Percentiles rank a stretch among this genome's conserved stretches.
Conservation (phyloP, 129 eudicot genomes). For the Lactuca sativa region DNA sequence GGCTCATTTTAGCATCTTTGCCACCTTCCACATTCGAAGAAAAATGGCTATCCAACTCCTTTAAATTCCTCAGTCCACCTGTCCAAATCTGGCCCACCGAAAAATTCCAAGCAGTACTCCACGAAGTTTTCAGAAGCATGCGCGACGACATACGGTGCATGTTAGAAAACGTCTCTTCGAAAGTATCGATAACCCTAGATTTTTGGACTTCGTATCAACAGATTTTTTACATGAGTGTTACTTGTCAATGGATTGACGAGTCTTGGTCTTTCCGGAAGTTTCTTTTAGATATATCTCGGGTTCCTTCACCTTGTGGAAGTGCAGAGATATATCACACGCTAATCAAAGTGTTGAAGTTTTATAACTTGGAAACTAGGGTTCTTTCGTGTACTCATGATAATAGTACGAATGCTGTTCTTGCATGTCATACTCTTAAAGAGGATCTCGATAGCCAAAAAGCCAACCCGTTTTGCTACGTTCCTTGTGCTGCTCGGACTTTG, state of each 20-base stretch:
- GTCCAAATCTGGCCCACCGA: constrained; percentile 73
- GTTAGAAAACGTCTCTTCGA: constrained; percentile 67
- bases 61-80: constrained; percentile 68
- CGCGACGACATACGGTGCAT: constrained; percentile 58
- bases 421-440: constrained; percentile 76
- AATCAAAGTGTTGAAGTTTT: constrained; percentile 59
- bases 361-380: constrained; percentile 61
- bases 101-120: constrained; percentile 64
- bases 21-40: constrained; percentile 74
- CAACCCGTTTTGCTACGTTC: constrained; percentile 66
- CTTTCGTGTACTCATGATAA: constrained; percentile 89
- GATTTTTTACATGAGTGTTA: constrained; percentile 73
- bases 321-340: constrained; percentile 58
- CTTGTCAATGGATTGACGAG: constrained; percentile 93
- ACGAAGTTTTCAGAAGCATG: constrained; percentile 77
- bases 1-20: constrained; percentile 75
- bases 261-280: constrained; percentile 77
- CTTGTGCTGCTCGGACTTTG: constrained; percentile 84
- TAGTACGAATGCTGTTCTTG: constrained; percentile 65
- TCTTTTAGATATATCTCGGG: constrained; percentile 75
- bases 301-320: constrained; percentile 83
- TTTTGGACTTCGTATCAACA: constrained; percentile 91
- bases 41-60: constrained; percentile 69
- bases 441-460: constrained; percentile 83
- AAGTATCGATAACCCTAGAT: constrained; percentile 81